Percentiles rank a stretch among this genome's conserved stretches.
phyloP scores from a whole-genome alignment of 805 yeast species.

The Saccharomycopsis sp. region DNA sequence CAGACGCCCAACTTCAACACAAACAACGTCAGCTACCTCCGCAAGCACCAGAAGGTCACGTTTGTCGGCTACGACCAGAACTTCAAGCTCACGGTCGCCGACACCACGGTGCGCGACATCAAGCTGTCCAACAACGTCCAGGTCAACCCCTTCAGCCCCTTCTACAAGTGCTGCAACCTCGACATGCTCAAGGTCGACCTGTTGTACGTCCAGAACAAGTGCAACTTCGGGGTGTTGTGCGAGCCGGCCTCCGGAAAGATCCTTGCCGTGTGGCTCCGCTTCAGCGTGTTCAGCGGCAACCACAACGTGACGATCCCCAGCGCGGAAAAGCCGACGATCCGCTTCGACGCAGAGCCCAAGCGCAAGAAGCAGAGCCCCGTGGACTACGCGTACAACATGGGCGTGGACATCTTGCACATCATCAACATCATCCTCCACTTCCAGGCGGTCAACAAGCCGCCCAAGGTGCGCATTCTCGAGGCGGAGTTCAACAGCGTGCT shows the following conservation, averaged over 20 bases:
- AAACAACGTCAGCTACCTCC: slow-evolving; percentile 17
- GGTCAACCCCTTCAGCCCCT: slow-evolving; percentile 21
- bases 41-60: slow-evolving; percentile 20
- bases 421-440: slow-evolving; percentile 22
- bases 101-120: slow-evolving; percentile 20
- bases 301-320: slow-evolving; percentile 19
- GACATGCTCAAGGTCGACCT: slow-evolving; percentile 21
- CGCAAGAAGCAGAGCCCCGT: slow-evolving; percentile 17
- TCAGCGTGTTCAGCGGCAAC: slow-evolving; percentile 21
- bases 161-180: slow-evolving; percentile 21
- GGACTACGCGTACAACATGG: slow-evolving; percentile 22
- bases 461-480: slow-evolving; percentile 21
- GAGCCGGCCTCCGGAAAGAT: slow-evolving; percentile 20
- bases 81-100: slow-evolving; percentile 21
- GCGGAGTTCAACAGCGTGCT: slow-evolving; percentile 20
- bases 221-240: slow-evolving; percentile 22
- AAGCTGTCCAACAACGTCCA: slow-evolving; percentile 20
- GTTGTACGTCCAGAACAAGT: slow-evolving; percentile 21
- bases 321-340: slow-evolving; percentile 19
- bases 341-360: slow-evolving; percentile 13
- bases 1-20: slow-evolving; percentile 22
- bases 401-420: slow-evolving; percentile 22
- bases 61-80: slow-evolving; percentile 22
- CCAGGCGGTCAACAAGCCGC: slow-evolving; percentile 21
- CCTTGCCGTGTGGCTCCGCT: slow-evolving; percentile 20